Evolutionary conservation across 2,329 filamentous ascomycete genomes (phyloP).

Genomic region (Alternaria ethzedia): DNA sequence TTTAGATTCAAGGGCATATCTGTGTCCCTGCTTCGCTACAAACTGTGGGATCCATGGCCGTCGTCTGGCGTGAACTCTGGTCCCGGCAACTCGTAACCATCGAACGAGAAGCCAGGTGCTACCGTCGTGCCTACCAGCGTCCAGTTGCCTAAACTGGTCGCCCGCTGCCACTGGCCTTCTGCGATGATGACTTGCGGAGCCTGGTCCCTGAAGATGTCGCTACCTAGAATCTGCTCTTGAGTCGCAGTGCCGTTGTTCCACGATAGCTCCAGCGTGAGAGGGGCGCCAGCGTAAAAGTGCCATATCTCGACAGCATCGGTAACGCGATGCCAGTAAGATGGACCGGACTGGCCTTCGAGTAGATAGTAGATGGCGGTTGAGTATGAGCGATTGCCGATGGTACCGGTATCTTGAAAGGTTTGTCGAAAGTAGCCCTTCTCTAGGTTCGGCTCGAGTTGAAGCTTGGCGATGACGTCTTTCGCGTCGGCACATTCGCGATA

Average conservation of each 20-base stretch:
- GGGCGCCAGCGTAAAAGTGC: slow-evolving; percentile 63
- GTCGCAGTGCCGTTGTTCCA: slow-evolving; percentile 50
- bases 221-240: slow-evolving; percentile 48
- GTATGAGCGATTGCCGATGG: slow-evolving; percentile 46
- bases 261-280: slow-evolving; percentile 55
- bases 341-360: slow-evolving; percentile 51
- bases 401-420: slow-evolving; percentile 53
- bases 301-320: slow-evolving; percentile 58
- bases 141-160: slow-evolving; percentile 56
- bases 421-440: slow-evolving; percentile 60
- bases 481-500: slow-evolving; percentile 27
- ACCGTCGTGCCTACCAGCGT: slow-evolving; percentile 54
- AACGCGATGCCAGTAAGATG: slow-evolving; percentile 60
- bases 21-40: neutral
- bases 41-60: neutral
- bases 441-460: slow-evolving; percentile 53
- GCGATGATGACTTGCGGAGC: slow-evolving; percentile 54
- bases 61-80: slow-evolving; percentile 23
- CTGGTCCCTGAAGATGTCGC: slow-evolving; percentile 53
- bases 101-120: slow-evolving; percentile 25
- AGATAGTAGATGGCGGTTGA: slow-evolving; percentile 63
- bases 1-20: neutral
- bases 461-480: slow-evolving; percentile 52
- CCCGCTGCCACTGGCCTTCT: slow-evolving; percentile 56
- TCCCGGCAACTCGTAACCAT: slow-evolving; percentile 25